Evolutionary conservation across 1,284 basidiomycete species (phyloP), one percentile per base, ranked within the genome.

Genomic region (Athelia sp.): DNA sequence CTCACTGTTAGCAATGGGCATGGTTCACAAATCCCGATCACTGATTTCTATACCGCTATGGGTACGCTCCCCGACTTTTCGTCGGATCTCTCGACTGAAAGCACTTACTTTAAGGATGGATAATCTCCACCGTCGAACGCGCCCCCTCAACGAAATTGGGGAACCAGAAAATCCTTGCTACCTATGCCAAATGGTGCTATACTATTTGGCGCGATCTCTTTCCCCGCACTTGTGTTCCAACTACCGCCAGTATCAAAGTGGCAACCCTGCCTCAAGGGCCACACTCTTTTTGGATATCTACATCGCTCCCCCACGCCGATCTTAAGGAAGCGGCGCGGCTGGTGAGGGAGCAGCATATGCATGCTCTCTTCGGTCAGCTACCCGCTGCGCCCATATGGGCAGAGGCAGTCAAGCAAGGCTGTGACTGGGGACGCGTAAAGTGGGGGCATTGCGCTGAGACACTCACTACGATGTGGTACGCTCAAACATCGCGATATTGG

Each of bases 241-340:
- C 36, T n/a, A 40, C 36, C n/a, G 36, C 36, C n/a, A 40, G 36
- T n/a, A 40, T 40, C 19, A 40, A 40, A n/a, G 36, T 40, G 6
- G 36, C n/a, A 6, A 6, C 36, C 15, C 36, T 40, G 4, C 36
- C 36, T n/a, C n/a, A n/a, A n/a, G n/a, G n/a, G n/a, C n/a, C n/a
- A n/a, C n/a, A n/a, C 26, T 4, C 26, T 29, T 13, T 29, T 29
- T 6, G 26, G 6, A 13, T 13, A n/a, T 40, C 36, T 9, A 21
- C n/a, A 40, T n/a, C 19, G 36, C 19, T 40, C n/a, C 36, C 36
- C 6, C 36, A 40, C 19, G 36, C 36, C 8, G n/a, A 6, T 6
- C 36, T 40, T n/a, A 40, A 40, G 19, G 36, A 40, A n/a, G 36
- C 15, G 8, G 36, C 36, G 15, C 36, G 36, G 6, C 8, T n/a